These are phyloP conservation scores for Flammula alnicola DNA, from an alignment of 1,284 basidiomycete species.

Conservation along the genomic window DNA sequence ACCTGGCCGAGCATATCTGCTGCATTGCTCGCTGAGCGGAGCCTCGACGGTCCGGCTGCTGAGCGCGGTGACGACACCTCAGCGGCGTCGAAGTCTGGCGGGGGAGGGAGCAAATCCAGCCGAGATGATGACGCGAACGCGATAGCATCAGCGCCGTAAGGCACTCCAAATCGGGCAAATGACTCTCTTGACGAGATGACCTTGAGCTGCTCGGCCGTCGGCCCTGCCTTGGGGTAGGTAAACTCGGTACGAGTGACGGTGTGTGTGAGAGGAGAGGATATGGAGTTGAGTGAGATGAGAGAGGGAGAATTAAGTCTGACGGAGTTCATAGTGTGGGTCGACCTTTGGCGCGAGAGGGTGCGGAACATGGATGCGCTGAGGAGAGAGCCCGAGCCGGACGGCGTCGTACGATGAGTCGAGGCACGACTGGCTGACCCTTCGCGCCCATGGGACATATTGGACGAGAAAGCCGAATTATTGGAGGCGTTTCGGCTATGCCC, in stretches of 20 bases:
- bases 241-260: slow-evolving; percentile 55
- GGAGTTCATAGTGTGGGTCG: slow-evolving; percentile 36
- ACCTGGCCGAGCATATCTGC: slow-evolving; percentile 14
- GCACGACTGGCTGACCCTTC: slow-evolving; percentile 30
- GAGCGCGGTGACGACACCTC: slow-evolving; percentile 19
- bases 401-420: slow-evolving; percentile 28
- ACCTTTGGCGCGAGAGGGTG: slow-evolving; percentile 46
- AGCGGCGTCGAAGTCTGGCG: slow-evolving; percentile 43
- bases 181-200: slow-evolving; percentile 53
- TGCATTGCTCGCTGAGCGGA: slow-evolving; percentile 28
- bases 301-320: slow-evolving; percentile 49
- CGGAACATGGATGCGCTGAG: slow-evolving; percentile 41
- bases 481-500: slow-evolving; percentile 34
- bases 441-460: slow-evolving; percentile 30
- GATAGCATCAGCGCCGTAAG: slow-evolving; percentile 56
- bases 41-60: slow-evolving; percentile 27
- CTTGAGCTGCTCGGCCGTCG: slow-evolving; percentile 57
- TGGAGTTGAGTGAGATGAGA: slow-evolving; percentile 52
- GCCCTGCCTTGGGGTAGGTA: slow-evolving; percentile 52
- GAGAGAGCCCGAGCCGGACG: slow-evolving; percentile 32
- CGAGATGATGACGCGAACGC: slow-evolving; percentile 47
- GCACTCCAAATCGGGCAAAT: slow-evolving; percentile 52
- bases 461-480: slow-evolving; percentile 31
- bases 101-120: slow-evolving; percentile 39
- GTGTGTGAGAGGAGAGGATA: slow-evolving; percentile 56